Percentiles rank a stretch among this genome's conserved stretches.
Conservation (phyloP, 768 basidiomycete species). For the Boletus reticulatus region DNA sequence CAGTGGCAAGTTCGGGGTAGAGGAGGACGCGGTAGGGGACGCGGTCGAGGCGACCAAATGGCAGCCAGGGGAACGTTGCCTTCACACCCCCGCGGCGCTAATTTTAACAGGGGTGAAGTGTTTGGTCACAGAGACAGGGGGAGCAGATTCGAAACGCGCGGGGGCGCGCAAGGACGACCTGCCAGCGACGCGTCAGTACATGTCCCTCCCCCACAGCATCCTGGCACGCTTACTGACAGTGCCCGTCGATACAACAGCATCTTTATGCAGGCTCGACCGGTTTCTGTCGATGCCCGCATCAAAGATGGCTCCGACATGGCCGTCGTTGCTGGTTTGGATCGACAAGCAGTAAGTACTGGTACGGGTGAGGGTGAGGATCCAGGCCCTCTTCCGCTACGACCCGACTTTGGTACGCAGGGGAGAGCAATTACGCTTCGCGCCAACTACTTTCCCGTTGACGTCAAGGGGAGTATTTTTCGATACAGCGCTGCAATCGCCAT, state of each 20-base stretch:
- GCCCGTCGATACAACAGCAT: background rate
- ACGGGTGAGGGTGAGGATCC: background rate
- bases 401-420: conserved; percentile 44
- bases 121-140: no score
- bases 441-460: conserved; percentile 47
- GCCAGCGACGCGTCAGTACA: conserved; percentile 18
- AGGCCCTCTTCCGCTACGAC: conserved; percentile 41
- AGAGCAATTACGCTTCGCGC: conserved; percentile 40
- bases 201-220: background rate
- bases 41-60: background rate
- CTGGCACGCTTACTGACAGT: background rate
- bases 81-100: conserved; percentile 6
- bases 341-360: conserved; percentile 8
- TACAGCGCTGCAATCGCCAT: conserved; percentile 37
- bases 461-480: conserved; percentile 38
- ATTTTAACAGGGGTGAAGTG: background rate
- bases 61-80: background rate
- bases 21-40: conserved; percentile 13
- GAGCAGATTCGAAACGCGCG: conserved; percentile 17
- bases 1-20: conserved; percentile 25
- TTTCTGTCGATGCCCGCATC: conserved; percentile 55
- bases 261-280: conserved; percentile 38
- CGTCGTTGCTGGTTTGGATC: conserved; percentile 32
- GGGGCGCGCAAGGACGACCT: conserved; percentile 21
- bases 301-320: conserved; percentile 37